Conservation (phyloP, 2,329 filamentous ascomycete species). For the Sclerotinia nivalis region DNA sequence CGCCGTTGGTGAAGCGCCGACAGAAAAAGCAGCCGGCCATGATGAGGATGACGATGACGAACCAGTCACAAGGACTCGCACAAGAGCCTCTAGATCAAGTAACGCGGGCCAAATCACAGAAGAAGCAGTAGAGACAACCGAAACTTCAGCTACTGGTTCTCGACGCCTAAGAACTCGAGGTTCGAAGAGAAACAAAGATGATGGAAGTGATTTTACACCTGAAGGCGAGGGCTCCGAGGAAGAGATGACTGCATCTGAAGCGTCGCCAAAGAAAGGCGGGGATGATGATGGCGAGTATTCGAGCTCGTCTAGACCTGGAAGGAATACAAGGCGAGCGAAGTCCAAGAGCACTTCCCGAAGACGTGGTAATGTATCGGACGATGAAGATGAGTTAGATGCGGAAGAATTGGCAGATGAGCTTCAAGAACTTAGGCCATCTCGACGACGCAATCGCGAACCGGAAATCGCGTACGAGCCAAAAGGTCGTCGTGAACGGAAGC, state of each 20-base stretch:
- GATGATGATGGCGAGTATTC: constrained; percentile 51
- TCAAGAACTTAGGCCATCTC: constrained; percentile 55
- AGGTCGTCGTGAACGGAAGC: constrained; percentile 59
- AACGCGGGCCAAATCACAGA: constrained; percentile 43
- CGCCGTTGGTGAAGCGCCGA: constrained; percentile 25
- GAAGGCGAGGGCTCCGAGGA: constrained; percentile 52
- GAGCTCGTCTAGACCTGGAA: constrained; percentile 54
- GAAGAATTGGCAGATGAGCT: constrained; percentile 68
- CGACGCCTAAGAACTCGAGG: constrained; percentile 36
- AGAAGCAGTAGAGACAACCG: constrained; percentile 54
- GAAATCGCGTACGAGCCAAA: constrained; percentile 61
- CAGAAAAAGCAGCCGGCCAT: constrained; percentile 18
- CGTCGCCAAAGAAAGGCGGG: constrained; percentile 44
- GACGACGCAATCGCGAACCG: constrained; percentile 52
- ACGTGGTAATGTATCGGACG: constrained; percentile 52
- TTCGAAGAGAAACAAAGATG: constrained; percentile 35
- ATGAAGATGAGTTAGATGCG: constrained; percentile 58
- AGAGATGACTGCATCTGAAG: constrained; percentile 46
- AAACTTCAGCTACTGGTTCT: constrained; percentile 34
- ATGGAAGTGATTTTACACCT: constrained; percentile 42
- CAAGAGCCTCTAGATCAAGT: constrained; percentile 42
- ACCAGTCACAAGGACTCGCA: constrained; percentile 45
- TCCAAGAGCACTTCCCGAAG: constrained; percentile 51
- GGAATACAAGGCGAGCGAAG: constrained; percentile 45
- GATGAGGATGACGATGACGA: constrained; percentile 41